A percentile compares a stretch with the other conserved stretches of the same genome.
Conservation (phyloP, 2,329 filamentous ascomycete species). For the Fusarium piperis region DNA sequence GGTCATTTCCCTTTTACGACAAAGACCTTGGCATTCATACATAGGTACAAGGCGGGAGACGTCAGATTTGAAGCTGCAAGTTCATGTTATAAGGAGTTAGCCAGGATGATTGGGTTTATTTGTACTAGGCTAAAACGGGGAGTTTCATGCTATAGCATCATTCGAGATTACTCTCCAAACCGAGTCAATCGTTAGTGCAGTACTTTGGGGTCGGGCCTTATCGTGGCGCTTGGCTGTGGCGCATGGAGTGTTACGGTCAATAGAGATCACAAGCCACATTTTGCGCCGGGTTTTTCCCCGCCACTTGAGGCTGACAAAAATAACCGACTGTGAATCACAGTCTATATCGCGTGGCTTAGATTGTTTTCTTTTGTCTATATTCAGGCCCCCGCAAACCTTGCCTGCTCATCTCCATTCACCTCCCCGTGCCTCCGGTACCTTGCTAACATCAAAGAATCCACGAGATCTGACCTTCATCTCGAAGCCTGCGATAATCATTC, state of each 20-base stretch:
- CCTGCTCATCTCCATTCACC: neutral
- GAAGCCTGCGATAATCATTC: neutral
- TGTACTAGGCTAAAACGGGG: neutral
- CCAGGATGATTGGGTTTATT: neutral
- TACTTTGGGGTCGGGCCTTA: neutral
- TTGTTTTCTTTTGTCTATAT: neutral
- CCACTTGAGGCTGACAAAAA: neutral
- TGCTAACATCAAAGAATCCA: neutral
- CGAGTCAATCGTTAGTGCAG: neutral
- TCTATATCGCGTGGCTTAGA: no score
- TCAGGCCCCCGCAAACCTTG: neutral
- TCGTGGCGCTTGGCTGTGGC: neutral
- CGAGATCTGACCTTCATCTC: neutral
- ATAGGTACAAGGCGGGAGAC: neutral
- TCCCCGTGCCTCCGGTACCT: neutral
- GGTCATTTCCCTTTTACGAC: neutral
- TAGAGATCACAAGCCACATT: neutral
- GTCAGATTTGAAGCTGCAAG: neutral
- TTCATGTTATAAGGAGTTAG: neutral
- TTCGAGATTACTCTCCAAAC: neutral
- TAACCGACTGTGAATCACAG: no score
- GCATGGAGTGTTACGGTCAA: neutral
- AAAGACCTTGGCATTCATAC: neutral
- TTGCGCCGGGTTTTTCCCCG: no score
- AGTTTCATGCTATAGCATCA: neutral